phyloP scores from a whole-genome alignment of 305 asterid genomes.

The Rubia tinctorum region DNA sequence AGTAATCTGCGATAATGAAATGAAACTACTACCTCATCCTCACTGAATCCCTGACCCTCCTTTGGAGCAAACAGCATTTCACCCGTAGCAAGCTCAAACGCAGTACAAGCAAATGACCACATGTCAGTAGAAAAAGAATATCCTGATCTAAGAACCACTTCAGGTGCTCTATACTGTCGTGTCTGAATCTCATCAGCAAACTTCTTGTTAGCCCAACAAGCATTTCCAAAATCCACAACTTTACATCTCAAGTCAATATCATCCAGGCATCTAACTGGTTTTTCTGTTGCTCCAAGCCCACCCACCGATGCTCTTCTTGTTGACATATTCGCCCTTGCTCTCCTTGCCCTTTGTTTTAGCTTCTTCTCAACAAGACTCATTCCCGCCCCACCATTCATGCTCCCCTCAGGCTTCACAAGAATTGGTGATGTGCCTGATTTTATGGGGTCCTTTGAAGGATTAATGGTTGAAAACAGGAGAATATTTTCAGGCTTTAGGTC shows the following conservation, averaged over 20 bases:
- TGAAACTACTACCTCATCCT: slow-evolving; percentile 68
- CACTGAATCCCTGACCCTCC: slow-evolving; percentile 78
- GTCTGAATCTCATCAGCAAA: slow-evolving; percentile 92
- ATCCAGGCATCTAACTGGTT: slow-evolving; percentile 71
- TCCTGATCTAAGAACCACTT: slow-evolving; percentile 74
- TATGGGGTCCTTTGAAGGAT: slow-evolving; percentile 82
- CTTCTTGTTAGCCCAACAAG: slow-evolving; percentile 81
- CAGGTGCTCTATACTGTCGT: slow-evolving; percentile 95
- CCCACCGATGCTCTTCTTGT: slow-evolving; percentile 64
- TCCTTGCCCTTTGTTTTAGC: slow-evolving; percentile 84
- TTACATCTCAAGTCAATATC: slow-evolving; percentile 82
- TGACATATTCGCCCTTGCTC: slow-evolving; percentile 89
- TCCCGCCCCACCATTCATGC: slow-evolving; percentile 49
- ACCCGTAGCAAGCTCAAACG: slow-evolving; percentile 96
- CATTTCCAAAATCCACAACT: slow-evolving; percentile 95
- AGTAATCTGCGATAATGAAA: slow-evolving; percentile 11
- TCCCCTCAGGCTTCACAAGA: slow-evolving; percentile 81
- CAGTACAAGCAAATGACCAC: slow-evolving; percentile 97
- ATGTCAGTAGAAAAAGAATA: slow-evolving; percentile 87
- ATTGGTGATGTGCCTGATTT: slow-evolving; percentile 65
- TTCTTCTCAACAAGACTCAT: slow-evolving; percentile 69
- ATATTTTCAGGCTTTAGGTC: slow-evolving; percentile 95
- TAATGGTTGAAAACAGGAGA: slow-evolving; percentile 68
- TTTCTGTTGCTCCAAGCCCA: slow-evolving; percentile 43
- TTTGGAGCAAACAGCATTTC: slow-evolving; percentile 96